A percentile compares a stretch with the other conserved stretches of the same genome.
Conservation (phyloP, 768 basidiomycete genomes). For the Suillus brevipes region DNA sequence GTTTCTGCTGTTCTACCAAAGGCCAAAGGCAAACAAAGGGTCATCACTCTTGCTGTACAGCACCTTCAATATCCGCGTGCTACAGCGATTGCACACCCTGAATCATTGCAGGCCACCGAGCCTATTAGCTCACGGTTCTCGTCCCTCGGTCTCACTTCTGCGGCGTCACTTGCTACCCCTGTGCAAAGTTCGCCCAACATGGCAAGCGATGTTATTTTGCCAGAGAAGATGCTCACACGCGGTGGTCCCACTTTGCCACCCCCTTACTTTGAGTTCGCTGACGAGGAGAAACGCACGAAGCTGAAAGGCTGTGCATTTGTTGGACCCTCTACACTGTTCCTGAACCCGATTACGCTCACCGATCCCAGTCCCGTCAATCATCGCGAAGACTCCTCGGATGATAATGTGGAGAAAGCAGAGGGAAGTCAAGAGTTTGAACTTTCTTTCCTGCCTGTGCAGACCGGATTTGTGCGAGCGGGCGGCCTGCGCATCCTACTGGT, state of each 20-base stretch:
- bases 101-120: slow-evolving; percentile 1
- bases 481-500: slow-evolving; percentile 71
- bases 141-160: slow-evolving; percentile 11
- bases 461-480: slow-evolving; percentile 65
- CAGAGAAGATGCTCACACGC: slow-evolving; percentile 11
- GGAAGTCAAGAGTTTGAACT: slow-evolving; percentile 61
- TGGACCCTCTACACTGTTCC: slow-evolving; percentile 51
- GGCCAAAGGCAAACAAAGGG: slow-evolving; percentile 37
- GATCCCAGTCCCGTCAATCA: slow-evolving; percentile 7
- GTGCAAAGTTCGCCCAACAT: slow-evolving; percentile 7
- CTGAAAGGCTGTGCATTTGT: slow-evolving; percentile 42
- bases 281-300: slow-evolving; percentile 35
- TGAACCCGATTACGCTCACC: slow-evolving; percentile 44
- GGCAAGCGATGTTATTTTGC: slow-evolving; percentile 17
- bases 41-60: slow-evolving; percentile 60
- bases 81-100: slow-evolving; percentile 14
- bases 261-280: slow-evolving; percentile 44
- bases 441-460: slow-evolving; percentile 55
- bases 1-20: slow-evolving; percentile 46
- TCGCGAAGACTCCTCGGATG: slow-evolving; percentile 12
- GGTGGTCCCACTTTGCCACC: slow-evolving; percentile 37
- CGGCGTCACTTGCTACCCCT: slow-evolving; percentile 5
- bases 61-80: slow-evolving; percentile 52
- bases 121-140: slow-evolving; percentile 12
- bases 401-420: slow-evolving; percentile 32